These are phyloP conservation scores for Aureobasidium lini DNA, from an alignment of 2,329 filamentous ascomycete species.

Conservation along the genomic window DNA sequence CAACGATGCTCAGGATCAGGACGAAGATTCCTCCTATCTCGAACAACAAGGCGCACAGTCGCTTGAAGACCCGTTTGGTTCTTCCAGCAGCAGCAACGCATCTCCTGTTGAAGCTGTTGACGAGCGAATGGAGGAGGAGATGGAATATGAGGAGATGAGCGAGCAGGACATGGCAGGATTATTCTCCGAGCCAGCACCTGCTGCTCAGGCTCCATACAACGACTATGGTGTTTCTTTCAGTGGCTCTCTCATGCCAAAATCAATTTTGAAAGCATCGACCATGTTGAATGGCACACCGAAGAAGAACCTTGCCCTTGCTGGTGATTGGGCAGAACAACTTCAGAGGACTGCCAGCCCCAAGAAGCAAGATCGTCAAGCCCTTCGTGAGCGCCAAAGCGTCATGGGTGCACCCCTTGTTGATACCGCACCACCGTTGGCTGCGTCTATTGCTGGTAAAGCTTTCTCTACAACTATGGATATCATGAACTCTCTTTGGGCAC, in stretches of 20 bases:
- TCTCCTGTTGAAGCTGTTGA: slow-evolving; percentile 6
- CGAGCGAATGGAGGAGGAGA: slow-evolving; percentile 29
- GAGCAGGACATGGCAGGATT: slow-evolving; percentile 71
- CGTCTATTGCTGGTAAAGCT: slow-evolving; percentile 39
- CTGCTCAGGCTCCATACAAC: slow-evolving; percentile 28
- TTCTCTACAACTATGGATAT: slow-evolving; percentile 88
- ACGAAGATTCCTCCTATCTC: slow-evolving; percentile 42
- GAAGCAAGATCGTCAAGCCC: slow-evolving; percentile 75
- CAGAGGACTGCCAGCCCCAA: slow-evolving; percentile 89
- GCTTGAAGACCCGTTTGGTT: slow-evolving; percentile 16
- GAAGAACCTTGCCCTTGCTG: slow-evolving; percentile 51
- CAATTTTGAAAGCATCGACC: slow-evolving; percentile 40
- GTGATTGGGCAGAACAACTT: slow-evolving; percentile 90
- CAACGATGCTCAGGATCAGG: slow-evolving; percentile 40
- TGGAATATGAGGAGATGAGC: slow-evolving; percentile 60
- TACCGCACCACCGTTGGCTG: slow-evolving; percentile 11
- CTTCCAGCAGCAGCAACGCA: slow-evolving; percentile 9
- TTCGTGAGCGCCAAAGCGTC: slow-evolving; percentile 58
- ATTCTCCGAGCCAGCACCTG: slow-evolving; percentile 67
- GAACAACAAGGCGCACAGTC: slow-evolving; percentile 8
- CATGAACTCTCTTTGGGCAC: slow-evolving; percentile 89
- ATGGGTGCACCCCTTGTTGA: slow-evolving; percentile 35
- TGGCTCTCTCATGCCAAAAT: slow-evolving; percentile 36
- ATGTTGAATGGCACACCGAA: slow-evolving; percentile 45
- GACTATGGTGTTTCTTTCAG: slow-evolving; percentile 10